These are phyloP conservation scores for Russula sp. DNA, from an alignment of 768 basidiomycete species.

Conservation along the genomic window DNA sequence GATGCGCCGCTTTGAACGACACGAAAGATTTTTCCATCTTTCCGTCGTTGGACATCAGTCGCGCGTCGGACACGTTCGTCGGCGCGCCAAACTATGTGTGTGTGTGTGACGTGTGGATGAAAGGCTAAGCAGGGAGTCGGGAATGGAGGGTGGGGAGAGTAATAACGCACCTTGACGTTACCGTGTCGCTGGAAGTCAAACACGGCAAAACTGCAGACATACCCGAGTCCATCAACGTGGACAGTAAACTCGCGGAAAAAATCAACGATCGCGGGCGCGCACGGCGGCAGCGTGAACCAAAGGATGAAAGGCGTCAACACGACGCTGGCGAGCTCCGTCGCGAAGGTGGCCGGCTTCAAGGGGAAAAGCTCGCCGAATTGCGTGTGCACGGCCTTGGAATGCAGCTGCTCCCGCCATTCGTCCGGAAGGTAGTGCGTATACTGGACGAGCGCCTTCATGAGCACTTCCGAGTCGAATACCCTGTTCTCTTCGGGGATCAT, in stretches of 20 bases:
- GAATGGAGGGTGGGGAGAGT: not conserved
- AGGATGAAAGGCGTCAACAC: slow-evolving; percentile 90
- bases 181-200: slow-evolving; percentile 97
- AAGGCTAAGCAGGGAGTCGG: not conserved
- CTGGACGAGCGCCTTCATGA: slow-evolving; percentile 87
- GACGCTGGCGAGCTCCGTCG: slow-evolving; percentile 84
- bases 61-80: slow-evolving; percentile 53
- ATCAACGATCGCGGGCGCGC: slow-evolving; percentile 87
- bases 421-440: slow-evolving; percentile 96
- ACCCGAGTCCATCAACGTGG: slow-evolving; percentile 92
- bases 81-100: slow-evolving; percentile 77
- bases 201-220: slow-evolving; percentile 96
- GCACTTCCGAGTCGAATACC: slow-evolving; percentile 88
- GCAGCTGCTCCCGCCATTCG: slow-evolving; percentile 83
- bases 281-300: slow-evolving; percentile 85
- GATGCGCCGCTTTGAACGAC: slow-evolving; percentile 93
- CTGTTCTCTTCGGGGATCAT: slow-evolving; percentile 94
- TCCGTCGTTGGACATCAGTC: slow-evolving; percentile 80
- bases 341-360: slow-evolving; percentile 86
- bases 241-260: slow-evolving; percentile 98
- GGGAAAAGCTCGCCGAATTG: slow-evolving; percentile 89
- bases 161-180: slow-evolving; percentile 64
- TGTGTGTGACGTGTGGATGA: not conserved
- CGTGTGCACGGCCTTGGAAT: slow-evolving; percentile 87
- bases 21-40: slow-evolving; percentile 99